Conservation (phyloP, 2,329 filamentous ascomycete genomes). For the Claviceps pusilla region DNA sequence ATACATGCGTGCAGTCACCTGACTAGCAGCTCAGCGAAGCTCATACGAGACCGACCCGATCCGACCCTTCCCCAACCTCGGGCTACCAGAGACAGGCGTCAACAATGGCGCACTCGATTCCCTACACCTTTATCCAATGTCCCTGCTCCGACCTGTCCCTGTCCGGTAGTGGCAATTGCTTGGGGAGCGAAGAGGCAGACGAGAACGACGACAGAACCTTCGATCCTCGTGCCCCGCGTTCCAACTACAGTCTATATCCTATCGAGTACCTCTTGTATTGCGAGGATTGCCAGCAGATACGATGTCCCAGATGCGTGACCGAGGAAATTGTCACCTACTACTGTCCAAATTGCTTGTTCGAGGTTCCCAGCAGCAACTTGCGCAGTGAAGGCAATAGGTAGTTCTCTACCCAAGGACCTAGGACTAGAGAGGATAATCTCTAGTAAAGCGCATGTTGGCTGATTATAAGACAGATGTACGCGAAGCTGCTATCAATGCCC, state of each 20-base stretch:
- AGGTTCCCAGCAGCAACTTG: constrained; percentile 84
- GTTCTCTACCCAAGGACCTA: not conserved
- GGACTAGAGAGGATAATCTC: not conserved
- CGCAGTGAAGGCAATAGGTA: constrained; percentile 89
- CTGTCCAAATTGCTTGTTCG: constrained; percentile 89
- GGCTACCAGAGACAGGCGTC: not conserved
- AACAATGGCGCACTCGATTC: constrained; percentile 36
- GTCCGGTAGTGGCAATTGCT: constrained; percentile 19
- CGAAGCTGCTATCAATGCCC: constrained; percentile 94
- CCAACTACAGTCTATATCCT: constrained; percentile 84
- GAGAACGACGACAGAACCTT: constrained; percentile 69
- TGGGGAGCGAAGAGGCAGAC: constrained; percentile 21
- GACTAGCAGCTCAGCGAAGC: not conserved
- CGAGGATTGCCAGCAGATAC: constrained; percentile 92
- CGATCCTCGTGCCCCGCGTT: constrained; percentile 68
- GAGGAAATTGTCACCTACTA: constrained; percentile 94
- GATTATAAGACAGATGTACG: constrained; percentile 49
- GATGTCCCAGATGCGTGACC: constrained; percentile 77
- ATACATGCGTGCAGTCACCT: constrained; percentile 1
- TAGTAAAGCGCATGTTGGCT: constrained; percentile 1
- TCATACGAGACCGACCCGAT: not conserved
- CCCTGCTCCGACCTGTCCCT: constrained; percentile 41
- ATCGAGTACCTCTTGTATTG: constrained; percentile 91
- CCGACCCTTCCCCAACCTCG: not conserved
- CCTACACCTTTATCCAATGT: constrained; percentile 54